These are phyloP conservation scores for Phylloporus sp. DNA, from an alignment of 768 basidiomycete genomes.

Conservation along the genomic window DNA sequence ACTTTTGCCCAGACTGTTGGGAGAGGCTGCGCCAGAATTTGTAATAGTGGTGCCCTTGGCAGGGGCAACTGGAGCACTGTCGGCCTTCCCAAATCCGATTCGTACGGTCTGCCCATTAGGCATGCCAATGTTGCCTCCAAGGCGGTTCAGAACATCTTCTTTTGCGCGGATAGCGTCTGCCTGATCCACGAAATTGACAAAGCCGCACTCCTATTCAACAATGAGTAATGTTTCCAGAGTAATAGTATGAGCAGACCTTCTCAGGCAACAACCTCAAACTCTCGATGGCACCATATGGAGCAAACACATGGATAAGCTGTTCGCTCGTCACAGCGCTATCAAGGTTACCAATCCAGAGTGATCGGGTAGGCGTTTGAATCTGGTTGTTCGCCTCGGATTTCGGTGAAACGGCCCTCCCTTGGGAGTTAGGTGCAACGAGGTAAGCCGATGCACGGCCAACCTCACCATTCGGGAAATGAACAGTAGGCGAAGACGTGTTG, in stretches of 20 bases:
- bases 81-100: slow-evolving; percentile 97
- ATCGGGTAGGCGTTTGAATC: slow-evolving; percentile 90
- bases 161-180: slow-evolving; percentile 96
- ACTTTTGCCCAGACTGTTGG: slow-evolving; percentile 49
- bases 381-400: slow-evolving; percentile 70
- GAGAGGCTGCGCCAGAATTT: slow-evolving; percentile 63
- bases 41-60: slow-evolving; percentile 67
- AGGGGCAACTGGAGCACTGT: slow-evolving; percentile 90
- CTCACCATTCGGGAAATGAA: slow-evolving; percentile 70
- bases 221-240: slow-evolving; percentile 14
- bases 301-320: slow-evolving; percentile 93
- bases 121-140: slow-evolving; percentile 92
- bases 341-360: slow-evolving; percentile 97
- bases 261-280: slow-evolving; percentile 92
- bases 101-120: slow-evolving; percentile 94
- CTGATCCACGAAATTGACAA: slow-evolving; percentile 97
- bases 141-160: slow-evolving; percentile 93
- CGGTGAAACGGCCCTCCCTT: slow-evolving; percentile 78
- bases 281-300: slow-evolving; percentile 96
- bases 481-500: slow-evolving; percentile 42
- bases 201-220: slow-evolving; percentile 84
- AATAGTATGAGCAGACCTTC: slow-evolving; percentile 56
- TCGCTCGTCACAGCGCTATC: slow-evolving; percentile 93
- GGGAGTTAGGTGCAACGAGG: slow-evolving; percentile 61
- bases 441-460: slow-evolving; percentile 61